phyloP scores from a whole-genome alignment of 2,329 filamentous ascomycete genomes.

The Chaetomiaceae sp. region DNA sequence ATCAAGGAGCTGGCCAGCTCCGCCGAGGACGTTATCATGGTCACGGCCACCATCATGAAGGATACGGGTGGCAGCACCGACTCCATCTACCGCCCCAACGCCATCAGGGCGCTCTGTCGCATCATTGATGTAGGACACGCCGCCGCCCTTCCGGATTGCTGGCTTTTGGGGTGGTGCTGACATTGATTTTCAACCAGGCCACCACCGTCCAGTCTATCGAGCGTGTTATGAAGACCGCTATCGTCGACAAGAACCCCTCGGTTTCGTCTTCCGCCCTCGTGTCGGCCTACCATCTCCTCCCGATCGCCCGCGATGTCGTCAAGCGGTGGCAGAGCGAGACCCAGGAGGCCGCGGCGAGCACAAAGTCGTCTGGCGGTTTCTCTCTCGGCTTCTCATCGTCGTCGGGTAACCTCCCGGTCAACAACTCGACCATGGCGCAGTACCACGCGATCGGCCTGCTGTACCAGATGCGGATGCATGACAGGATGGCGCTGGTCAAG shows the following conservation, averaged over 20 bases:
- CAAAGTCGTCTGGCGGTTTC: conserved; percentile 85
- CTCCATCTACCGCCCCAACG: conserved; percentile 89
- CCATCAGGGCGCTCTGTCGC: conserved; percentile 88
- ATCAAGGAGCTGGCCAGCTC: conserved; percentile 96
- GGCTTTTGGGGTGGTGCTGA: conserved; percentile 13
- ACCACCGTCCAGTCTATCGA: conserved; percentile 97
- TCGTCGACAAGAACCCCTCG: conserved; percentile 97
- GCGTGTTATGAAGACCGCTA: conserved; percentile 96
- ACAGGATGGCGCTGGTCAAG: conserved; percentile 97
- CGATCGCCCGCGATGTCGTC: conserved; percentile 92
- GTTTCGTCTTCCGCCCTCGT: conserved; percentile 94
- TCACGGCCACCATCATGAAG: conserved; percentile 99
- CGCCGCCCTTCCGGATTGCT: not conserved
- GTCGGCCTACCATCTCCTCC: conserved; percentile 95
- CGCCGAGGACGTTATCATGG: conserved; percentile 99
- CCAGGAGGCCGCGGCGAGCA: conserved; percentile 87
- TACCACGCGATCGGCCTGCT: conserved; percentile 97
- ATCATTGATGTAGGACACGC: conserved; percentile 77
- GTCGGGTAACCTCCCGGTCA: conserved; percentile 69
- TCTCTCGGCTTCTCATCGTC: conserved; percentile 84
- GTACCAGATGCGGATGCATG: conserved; percentile 96
- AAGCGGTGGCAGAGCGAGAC: conserved; percentile 98
- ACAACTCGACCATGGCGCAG: conserved; percentile 95
- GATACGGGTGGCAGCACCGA: conserved; percentile 95
- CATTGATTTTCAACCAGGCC: conserved; percentile 51